Percentiles rank a stretch among this genome's conserved stretches.
These are phyloP conservation scores for Nyssa sinensis DNA, from an alignment of 148 eudicot genomes.

Conservation along the genomic window DNA sequence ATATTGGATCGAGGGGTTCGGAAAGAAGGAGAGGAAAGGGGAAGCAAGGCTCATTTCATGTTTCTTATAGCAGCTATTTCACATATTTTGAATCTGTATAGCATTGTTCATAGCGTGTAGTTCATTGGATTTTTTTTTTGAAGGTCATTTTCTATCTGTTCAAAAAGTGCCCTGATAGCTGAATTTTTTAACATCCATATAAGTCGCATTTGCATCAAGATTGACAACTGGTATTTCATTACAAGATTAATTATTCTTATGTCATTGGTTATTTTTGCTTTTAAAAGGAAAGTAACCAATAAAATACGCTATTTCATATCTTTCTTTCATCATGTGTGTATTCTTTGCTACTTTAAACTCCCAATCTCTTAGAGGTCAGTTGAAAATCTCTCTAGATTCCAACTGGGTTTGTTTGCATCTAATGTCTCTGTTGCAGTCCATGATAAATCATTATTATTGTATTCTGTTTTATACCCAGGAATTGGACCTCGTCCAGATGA, in stretches of 20 bases:
- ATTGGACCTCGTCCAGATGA: constrained; percentile 77
- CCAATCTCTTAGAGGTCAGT: not conserved
- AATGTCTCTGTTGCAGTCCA: not conserved
- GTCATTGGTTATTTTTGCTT: no score
- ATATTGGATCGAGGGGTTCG: not conserved
- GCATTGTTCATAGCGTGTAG: no score
- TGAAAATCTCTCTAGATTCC: not conserved
- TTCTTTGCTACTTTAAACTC: not conserved
- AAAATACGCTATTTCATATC: not conserved
- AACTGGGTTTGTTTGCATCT: not conserved
- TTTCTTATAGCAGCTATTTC: no score
- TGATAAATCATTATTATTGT: not conserved
- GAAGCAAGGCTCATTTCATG: not conserved
- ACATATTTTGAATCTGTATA: no score
- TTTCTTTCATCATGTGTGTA: not conserved
- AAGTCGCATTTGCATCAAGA: no score
- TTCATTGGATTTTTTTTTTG: no score
- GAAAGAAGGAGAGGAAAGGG: not conserved
- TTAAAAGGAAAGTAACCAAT: not conserved
- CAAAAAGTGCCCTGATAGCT: no score
- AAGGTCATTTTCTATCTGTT: no score
- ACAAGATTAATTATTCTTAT: no score
- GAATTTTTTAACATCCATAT: no score
- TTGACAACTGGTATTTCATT: no score
- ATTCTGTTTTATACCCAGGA: constrained; percentile 40